These are phyloP conservation scores for Rhododendron henanense DNA, from an alignment of 148 eudicot genomes.

Conservation along the genomic window DNA sequence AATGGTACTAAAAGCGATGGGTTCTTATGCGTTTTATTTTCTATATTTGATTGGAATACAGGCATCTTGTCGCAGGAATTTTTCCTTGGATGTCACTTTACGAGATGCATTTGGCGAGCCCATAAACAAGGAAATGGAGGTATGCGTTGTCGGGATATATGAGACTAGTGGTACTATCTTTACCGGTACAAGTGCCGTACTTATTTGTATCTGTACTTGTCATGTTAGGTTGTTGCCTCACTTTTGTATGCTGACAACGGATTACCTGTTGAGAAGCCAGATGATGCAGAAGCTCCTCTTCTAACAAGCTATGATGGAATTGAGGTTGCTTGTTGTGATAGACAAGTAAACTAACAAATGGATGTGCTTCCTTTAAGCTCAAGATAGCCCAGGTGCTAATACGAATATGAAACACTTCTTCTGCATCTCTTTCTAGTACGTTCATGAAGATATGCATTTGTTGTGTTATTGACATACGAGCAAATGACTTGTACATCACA, in stretches of 20 bases:
- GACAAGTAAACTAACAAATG: constrained; percentile 53
- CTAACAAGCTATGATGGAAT: constrained; percentile 57
- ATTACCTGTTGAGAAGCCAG: constrained; percentile 52
- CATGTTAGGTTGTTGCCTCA: constrained; percentile 67
- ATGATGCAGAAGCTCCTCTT: constrained; percentile 72
- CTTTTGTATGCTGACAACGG: constrained; percentile 66
- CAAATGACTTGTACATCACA: not conserved
- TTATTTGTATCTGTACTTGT: not conserved
- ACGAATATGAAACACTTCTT: constrained; percentile 3
- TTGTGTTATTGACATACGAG: not conserved
- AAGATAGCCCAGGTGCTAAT: constrained; percentile 73
- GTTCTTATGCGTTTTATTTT: not conserved
- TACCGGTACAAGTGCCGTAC: not conserved
- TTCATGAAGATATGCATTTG: not conserved
- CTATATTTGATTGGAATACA: constrained; percentile 26
- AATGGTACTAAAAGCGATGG: not conserved
- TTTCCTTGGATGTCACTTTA: constrained; percentile 62
- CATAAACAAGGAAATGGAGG: constrained; percentile 61
- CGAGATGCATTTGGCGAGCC: constrained; percentile 49
- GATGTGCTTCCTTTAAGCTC: constrained; percentile 76
- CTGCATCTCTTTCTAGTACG: not conserved
- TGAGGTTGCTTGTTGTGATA: constrained; percentile 56
- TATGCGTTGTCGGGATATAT: constrained; percentile 13
- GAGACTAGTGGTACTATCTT: not conserved
- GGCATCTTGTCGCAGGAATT: constrained; percentile 62